phyloP scores from a whole-genome alignment of 352 stramenopile species.

The Globisporangium solare region DNA sequence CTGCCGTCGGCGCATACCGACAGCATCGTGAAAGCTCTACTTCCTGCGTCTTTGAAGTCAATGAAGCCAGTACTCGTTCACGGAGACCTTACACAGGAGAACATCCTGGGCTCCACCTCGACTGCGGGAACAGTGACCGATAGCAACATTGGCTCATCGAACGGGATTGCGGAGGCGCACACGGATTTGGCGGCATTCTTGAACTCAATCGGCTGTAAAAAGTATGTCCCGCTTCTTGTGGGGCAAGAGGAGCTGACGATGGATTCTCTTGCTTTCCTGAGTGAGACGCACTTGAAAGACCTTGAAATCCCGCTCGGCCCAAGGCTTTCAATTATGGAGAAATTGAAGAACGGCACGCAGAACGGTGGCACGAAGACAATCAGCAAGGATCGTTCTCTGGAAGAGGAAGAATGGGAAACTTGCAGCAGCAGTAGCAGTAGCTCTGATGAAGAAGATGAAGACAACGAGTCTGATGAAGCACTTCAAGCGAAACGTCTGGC shows the following conservation, averaged over 20 bases:
- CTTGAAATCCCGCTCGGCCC: constrained; percentile 57
- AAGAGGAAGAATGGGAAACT: constrained; percentile 47
- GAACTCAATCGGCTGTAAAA: constrained; percentile 37
- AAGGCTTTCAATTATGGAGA: constrained; percentile 50
- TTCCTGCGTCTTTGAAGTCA: constrained; percentile 26
- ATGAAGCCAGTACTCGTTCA: constrained; percentile 62
- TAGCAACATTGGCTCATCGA: constrained; percentile 3
- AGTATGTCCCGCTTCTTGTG: constrained; percentile 48
- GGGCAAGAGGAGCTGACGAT: constrained; percentile 58
- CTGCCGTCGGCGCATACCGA: constrained; percentile 28
- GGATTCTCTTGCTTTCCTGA: constrained; percentile 33
- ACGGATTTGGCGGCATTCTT: constrained; percentile 31
- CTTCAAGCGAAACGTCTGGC: constrained; percentile 36
- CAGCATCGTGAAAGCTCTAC: constrained; percentile 28
- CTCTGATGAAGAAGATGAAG: constrained; percentile 35
- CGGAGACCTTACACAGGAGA: constrained; percentile 83
- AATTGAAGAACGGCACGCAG: constrained; percentile 15
- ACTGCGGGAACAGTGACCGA: not conserved
- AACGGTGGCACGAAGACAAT: constrained; percentile 6
- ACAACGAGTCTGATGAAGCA: constrained; percentile 12
- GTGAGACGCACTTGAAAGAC: constrained; percentile 49
- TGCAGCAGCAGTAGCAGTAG: constrained; percentile 50
- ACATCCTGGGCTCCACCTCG: constrained; percentile 55
- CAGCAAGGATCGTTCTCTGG: constrained; percentile 5
- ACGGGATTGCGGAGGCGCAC: not conserved